phyloP scores from a whole-genome alignment of 805 yeast species.

The Yamadazyma sp. region DNA sequence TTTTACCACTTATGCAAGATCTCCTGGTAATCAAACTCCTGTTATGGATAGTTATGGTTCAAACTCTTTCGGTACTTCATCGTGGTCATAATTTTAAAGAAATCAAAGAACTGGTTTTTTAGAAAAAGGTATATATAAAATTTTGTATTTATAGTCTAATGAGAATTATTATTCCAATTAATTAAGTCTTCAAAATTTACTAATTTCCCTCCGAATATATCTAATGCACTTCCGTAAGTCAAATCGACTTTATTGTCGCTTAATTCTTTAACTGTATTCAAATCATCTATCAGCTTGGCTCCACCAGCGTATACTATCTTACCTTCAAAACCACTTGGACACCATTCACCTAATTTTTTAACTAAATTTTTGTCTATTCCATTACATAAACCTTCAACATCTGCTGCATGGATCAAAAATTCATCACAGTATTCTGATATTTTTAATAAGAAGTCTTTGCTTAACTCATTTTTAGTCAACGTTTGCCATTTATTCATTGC shows the following conservation, averaged over 20 bases:
- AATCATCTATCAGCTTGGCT: constrained; percentile 71
- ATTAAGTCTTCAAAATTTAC: constrained; percentile 77
- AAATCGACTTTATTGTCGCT: constrained; percentile 85
- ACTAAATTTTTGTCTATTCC: constrained; percentile 89
- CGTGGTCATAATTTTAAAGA: constrained; percentile 22
- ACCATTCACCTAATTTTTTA: constrained; percentile 71
- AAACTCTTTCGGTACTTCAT: constrained; percentile 36
- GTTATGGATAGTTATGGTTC: constrained; percentile 19
- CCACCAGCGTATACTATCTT: constrained; percentile 97
- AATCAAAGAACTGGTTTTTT: too few species aligned
- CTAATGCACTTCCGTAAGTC: constrained; percentile 90
- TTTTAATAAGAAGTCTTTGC: constrained; percentile 47
- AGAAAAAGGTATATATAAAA: too few species aligned
- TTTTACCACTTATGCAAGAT: constrained; percentile 46
- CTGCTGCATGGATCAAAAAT: constrained; percentile 95
- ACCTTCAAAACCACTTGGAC: constrained; percentile 47
- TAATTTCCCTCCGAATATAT: constrained; percentile 86
- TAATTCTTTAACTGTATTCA: constrained; percentile 59
- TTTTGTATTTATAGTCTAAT: constrained; percentile 1
- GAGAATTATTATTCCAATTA: constrained; percentile 55
- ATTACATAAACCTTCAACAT: constrained; percentile 92
- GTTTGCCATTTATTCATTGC: constrained; percentile 99
- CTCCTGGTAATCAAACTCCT: constrained; percentile 24
- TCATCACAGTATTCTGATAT: constrained; percentile 74
- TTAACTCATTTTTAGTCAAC: constrained; percentile 62